A percentile compares a stretch with the other conserved stretches of the same genome.
Conservation (phyloP, 257 asterid species). For the Thymus mandschuricus region DNA sequence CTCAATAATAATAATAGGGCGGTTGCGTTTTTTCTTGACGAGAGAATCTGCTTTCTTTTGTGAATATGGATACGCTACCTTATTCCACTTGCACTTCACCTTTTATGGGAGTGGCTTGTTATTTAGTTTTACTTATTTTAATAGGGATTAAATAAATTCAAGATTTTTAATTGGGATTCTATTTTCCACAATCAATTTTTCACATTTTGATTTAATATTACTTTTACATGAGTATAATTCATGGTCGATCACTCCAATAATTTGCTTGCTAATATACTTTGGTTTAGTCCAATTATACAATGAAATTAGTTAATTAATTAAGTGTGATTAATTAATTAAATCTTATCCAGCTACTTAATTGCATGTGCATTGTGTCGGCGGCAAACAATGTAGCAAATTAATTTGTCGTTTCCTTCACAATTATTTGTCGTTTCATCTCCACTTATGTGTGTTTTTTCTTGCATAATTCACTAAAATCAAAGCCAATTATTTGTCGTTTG, state of each 20-base stretch:
- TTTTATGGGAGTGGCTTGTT: background rate
- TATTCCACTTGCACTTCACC: constrained; percentile 26
- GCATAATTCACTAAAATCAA: constrained; percentile 12
- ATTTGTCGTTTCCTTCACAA: background rate
- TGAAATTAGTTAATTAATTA: background rate
- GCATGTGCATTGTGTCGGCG: constrained; percentile 20
- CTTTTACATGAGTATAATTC: no score
- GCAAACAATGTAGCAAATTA: constrained; percentile 14
- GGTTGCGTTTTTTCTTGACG: constrained; percentile 27
- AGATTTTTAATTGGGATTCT: background rate
- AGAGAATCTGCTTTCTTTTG: constrained; percentile 30
- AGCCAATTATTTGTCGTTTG: constrained; percentile 15
- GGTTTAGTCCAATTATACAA: no score
- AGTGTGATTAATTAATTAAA: background rate
- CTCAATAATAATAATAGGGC: constrained; percentile 26
- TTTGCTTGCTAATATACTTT: no score
- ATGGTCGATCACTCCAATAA: no score
- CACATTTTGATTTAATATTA: background rate
- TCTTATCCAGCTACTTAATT: constrained; percentile 3
- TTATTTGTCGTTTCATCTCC: background rate
- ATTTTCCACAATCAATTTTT: background rate
- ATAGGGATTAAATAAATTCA: background rate
- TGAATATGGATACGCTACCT: constrained; percentile 18
- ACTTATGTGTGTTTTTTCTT: background rate
- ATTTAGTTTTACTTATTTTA: background rate